phyloP scores from a whole-genome alignment of 1,284 basidiomycete species.

The Sanghuangporus weigelae region DNA sequence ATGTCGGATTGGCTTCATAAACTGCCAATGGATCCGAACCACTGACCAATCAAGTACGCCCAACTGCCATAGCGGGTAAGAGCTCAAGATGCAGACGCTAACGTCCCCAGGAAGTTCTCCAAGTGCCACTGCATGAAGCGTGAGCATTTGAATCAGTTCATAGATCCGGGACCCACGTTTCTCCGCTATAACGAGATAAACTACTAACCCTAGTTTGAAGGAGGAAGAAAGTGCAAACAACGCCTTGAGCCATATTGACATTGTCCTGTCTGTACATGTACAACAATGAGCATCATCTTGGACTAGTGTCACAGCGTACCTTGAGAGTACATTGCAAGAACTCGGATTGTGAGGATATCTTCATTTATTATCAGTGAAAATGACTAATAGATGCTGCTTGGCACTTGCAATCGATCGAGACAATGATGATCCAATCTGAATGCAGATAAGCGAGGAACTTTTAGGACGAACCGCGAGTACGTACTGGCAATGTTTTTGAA shows the following conservation, averaged over 20 bases:
- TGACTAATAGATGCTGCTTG: not conserved
- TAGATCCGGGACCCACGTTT: not conserved
- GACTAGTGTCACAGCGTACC: not conserved
- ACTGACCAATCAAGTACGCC: not conserved
- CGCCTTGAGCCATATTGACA: not conserved
- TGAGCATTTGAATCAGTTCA: not conserved
- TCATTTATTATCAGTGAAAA: not conserved
- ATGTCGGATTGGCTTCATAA: not conserved
- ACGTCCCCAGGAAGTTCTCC: not conserved
- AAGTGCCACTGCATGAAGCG: not conserved
- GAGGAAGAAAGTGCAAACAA: not conserved
- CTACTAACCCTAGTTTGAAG: not conserved
- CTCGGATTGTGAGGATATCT: slow-evolving; percentile 2
- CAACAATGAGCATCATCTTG: not conserved
- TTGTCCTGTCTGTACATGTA: not conserved
- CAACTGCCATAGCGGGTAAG: not conserved
- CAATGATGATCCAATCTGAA: not conserved
- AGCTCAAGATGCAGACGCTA: not conserved
- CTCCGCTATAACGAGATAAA: not conserved
- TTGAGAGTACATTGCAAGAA: not conserved
- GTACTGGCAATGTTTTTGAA: not conserved
- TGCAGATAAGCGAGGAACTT: not conserved
- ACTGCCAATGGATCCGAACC: not conserved
- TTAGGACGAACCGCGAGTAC: not conserved
- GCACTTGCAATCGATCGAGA: slow-evolving; percentile 1